Conservation (phyloP, 2,329 filamentous ascomycete genomes). For the Xylariaceae sp. region DNA sequence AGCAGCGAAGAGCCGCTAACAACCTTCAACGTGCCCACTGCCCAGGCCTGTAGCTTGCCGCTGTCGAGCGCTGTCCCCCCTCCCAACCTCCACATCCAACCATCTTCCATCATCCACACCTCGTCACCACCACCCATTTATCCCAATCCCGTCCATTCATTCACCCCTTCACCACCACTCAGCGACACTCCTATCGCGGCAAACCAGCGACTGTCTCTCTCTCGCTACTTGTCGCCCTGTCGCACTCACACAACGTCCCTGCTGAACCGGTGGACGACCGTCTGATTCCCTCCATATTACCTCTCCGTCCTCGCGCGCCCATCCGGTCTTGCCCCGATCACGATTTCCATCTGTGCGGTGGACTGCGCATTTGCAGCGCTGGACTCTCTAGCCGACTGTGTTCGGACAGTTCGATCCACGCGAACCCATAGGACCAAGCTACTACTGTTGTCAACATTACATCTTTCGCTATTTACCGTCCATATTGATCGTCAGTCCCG, state of each 20-base stretch:
- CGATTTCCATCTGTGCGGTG: background rate
- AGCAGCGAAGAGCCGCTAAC: no score
- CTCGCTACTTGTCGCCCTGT: background rate
- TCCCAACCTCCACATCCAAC: slow-evolving; percentile 16
- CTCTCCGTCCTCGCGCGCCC: background rate
- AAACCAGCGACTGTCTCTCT: background rate
- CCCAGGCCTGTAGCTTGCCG: slow-evolving; percentile 11
- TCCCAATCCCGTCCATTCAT: slow-evolving; percentile 6
- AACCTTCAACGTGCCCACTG: no score
- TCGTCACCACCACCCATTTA: slow-evolving; percentile 2
- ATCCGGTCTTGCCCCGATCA: background rate
- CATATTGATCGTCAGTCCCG: slow-evolving; percentile 9
- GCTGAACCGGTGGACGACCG: no score
- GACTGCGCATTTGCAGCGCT: background rate
- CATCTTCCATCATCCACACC: background rate
- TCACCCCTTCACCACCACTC: slow-evolving; percentile 1
- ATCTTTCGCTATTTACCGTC: slow-evolving; percentile 4
- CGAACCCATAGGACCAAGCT: no score
- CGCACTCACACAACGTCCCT: background rate
- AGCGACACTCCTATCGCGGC: background rate
- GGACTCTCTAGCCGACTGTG: background rate
- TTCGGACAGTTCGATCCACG: no score
- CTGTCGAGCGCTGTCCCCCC: slow-evolving; percentile 10
- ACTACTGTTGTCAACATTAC: background rate
- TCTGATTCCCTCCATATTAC: background rate